Percentiles rank a stretch among this genome's conserved stretches.
Evolutionary conservation across 768 basidiomycete genomes (phyloP).

Genomic region (Gyrodon lividus): DNA sequence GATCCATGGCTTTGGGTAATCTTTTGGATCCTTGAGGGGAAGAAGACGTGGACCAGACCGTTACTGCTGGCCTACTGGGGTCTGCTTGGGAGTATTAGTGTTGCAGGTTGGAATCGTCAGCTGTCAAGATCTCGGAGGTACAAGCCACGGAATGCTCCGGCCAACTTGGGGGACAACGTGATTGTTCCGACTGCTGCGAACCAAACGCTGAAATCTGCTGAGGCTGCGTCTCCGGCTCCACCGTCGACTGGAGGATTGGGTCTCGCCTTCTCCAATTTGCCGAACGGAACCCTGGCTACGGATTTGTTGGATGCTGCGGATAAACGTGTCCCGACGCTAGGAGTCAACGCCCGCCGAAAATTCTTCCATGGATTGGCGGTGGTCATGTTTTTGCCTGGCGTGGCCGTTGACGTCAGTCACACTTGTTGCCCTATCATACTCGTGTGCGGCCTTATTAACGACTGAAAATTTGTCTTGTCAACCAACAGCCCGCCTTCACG

Average conservation of each 20-base stretch:
- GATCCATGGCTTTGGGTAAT: constrained; percentile 89
- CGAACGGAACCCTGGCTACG: constrained; percentile 57
- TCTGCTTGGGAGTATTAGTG: constrained; percentile 72
- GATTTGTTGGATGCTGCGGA: constrained; percentile 81
- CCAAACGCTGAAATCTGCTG: constrained; percentile 20
- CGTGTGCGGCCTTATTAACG: constrained; percentile 14
- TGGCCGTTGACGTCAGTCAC: constrained; percentile 81
- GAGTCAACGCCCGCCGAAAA: constrained; percentile 90
- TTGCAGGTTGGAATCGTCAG: constrained; percentile 94
- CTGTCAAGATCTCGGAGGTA: constrained; percentile 74
- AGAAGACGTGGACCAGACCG: constrained; percentile 74
- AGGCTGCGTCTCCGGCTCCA: constrained; percentile 7
- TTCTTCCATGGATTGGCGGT: constrained; percentile 97
- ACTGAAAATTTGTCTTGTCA: not conserved
- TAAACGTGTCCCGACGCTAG: constrained; percentile 85
- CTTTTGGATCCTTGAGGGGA: constrained; percentile 75
- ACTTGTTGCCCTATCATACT: constrained; percentile 9
- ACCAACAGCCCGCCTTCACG: constrained; percentile 85
- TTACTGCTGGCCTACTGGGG: constrained; percentile 86
- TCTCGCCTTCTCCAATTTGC: constrained; percentile 40
- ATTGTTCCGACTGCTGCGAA: constrained; percentile 28
- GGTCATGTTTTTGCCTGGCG: constrained; percentile 94
- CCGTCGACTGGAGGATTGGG: constrained; percentile 30
- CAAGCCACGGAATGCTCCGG: constrained; percentile 44
- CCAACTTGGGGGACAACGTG: constrained; percentile 36